A percentile compares a stretch with the other conserved stretches of the same genome.
Evolutionary conservation across 257 asterid species (phyloP).

Genomic region (Solanum lycopersicoides): DNA sequence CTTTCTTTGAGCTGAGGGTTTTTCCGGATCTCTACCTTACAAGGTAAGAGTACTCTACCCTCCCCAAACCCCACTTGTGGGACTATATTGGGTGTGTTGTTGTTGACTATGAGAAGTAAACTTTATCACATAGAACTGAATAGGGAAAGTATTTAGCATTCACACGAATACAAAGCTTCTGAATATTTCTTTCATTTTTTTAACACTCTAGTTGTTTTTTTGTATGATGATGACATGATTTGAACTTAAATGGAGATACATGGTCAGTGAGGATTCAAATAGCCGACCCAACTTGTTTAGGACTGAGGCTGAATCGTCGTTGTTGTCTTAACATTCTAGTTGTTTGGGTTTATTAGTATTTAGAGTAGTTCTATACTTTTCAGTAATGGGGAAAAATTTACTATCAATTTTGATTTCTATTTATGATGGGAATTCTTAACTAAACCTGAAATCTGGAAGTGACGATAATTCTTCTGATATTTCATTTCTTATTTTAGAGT

Average conservation of each 20-base stretch:
- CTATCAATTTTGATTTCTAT: background rate
- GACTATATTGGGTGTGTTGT: background rate
- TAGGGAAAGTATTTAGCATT: background rate
- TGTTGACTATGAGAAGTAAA: background rate
- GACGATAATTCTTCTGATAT: background rate
- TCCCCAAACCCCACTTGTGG: background rate
- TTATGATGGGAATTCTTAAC: background rate
- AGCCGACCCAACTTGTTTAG: background rate
- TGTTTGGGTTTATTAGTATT: background rate
- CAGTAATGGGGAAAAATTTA: background rate
- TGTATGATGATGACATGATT: background rate
- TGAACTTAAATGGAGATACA: background rate
- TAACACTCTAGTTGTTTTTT: background rate
- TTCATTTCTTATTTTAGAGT: constrained; percentile 37
- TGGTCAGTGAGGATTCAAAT: too few species aligned
- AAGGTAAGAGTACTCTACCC: background rate
- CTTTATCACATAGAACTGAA: background rate
- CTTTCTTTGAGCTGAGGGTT: background rate
- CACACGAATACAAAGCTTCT: background rate
- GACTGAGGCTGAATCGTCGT: background rate
- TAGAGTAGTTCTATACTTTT: background rate
- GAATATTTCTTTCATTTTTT: background rate
- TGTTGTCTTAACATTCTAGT: background rate
- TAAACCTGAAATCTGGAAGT: background rate
- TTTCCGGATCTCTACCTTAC: background rate